phyloP scores from a whole-genome alignment of 2,329 filamentous ascomycete species.

The Neofusicoccum sp. region DNA sequence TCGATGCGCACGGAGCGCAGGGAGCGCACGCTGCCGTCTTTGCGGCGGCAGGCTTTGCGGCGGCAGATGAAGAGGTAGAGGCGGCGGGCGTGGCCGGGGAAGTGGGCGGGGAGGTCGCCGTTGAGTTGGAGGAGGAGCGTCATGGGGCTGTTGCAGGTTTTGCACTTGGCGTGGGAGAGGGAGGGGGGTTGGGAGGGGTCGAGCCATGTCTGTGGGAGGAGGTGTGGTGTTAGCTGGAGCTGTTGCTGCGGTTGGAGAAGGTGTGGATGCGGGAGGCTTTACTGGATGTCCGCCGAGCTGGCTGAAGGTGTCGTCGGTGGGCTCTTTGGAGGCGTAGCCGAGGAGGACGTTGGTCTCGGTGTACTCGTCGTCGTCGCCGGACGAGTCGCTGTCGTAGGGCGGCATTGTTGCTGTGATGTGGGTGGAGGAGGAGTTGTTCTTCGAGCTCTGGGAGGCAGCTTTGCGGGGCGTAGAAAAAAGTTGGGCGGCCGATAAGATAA shows the following conservation, averaged over 20 bases:
- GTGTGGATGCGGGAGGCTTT: conserved; percentile 39
- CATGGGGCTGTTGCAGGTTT: conserved; percentile 82
- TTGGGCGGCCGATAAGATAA: conserved; percentile 13
- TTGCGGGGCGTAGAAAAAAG: conserved; percentile 13
- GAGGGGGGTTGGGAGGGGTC: conserved; percentile 71
- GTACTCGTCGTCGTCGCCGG: conserved; percentile 67
- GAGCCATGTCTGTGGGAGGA: conserved; percentile 69
- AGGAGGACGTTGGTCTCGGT: conserved; percentile 86
- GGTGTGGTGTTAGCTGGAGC: not conserved
- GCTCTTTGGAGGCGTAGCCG: conserved; percentile 82
- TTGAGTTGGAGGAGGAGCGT: conserved; percentile 87
- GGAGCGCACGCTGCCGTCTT: conserved; percentile 77
- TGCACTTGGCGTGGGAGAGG: conserved; percentile 78
- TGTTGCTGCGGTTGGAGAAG: not conserved
- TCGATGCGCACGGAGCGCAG: conserved; percentile 67
- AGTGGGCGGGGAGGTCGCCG: conserved; percentile 82
- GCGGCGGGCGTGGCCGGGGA: conserved; percentile 83
- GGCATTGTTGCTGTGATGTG: conserved; percentile 56
- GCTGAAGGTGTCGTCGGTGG: conserved; percentile 80
- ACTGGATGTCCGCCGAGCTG: conserved; percentile 87
- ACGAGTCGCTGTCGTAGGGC: conserved; percentile 85
- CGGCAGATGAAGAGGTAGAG: conserved; percentile 86
- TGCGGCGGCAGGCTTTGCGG: conserved; percentile 76
- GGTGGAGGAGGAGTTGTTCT: not conserved
- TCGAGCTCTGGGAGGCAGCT: not conserved